phyloP scores from a whole-genome alignment of 331 rosid species.

The Cucumis variabilis region DNA sequence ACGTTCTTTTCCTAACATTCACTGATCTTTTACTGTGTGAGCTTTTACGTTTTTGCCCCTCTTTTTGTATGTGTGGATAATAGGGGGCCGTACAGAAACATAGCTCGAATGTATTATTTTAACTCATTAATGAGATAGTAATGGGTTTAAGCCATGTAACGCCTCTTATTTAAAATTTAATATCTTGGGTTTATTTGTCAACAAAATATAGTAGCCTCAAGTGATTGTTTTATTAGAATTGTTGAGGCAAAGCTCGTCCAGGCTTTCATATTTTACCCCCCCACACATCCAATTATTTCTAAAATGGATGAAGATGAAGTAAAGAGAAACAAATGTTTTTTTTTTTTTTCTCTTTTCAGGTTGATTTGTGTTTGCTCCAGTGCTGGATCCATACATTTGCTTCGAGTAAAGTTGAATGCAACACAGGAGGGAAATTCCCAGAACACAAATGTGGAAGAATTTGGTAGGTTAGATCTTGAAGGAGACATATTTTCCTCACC shows the following conservation, averaged over 20 bases:
- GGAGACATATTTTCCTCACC: conserved; percentile 92
- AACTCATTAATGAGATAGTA: not conserved
- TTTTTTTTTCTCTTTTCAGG: conserved; percentile 46
- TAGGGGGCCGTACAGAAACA: not conserved
- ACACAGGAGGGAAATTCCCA: conserved; percentile 25
- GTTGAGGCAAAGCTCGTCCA: not conserved
- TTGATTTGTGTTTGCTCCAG: conserved; percentile 77
- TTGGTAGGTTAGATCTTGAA: conserved; percentile 57
- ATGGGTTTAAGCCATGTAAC: not conserved
- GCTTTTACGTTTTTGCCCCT: too few relatives aligned
- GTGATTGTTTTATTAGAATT: not conserved
- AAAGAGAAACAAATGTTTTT: not conserved
- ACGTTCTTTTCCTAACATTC: too few relatives aligned
- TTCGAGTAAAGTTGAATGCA: conserved; percentile 48
- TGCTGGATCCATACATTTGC: conserved; percentile 71
- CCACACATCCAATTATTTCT: too few relatives aligned
- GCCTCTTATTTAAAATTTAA: not conserved
- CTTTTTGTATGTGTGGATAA: too few relatives aligned
- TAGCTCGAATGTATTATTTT: too few relatives aligned
- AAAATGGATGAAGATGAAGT: not conserved
- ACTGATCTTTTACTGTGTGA: too few relatives aligned
- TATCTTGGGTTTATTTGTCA: not conserved
- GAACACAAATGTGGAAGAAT: conserved; percentile 56
- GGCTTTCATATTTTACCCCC: too few relatives aligned
- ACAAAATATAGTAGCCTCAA: not conserved